Evolutionary conservation across 2,329 filamentous ascomycete genomes (phyloP), one percentile per base, ranked within the genome.

Genomic region (Colletotrichum sp.): DNA sequence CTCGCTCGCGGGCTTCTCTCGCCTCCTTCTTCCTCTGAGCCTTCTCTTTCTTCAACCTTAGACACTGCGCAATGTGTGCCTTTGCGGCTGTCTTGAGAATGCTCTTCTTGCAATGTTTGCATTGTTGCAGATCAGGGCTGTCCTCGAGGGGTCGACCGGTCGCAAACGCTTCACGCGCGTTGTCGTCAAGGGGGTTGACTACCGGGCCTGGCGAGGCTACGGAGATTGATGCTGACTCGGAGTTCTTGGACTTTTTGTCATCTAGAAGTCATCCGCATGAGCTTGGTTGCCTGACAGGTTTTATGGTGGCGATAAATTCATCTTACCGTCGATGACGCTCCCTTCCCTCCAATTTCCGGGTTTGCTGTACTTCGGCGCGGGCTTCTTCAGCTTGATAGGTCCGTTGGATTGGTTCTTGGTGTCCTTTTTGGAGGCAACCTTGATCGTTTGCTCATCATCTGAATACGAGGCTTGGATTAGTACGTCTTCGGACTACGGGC

Each of bases 61-160:
- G 86, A 80, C 96, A 99, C 61, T 93, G 92, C 48, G 93, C 93
- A 75, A 98, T 95, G 81, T 99, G 96, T 21, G 91, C 91, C 74
- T 93, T 93, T 3, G 95, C 94, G 1, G 92, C 92, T 36, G 92
- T 92, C 80, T 93, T 94, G 16, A 97, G 88, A 14, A 98, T 91
- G 67, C 94, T 94, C 80, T 97, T 96, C 85, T 97, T 98, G 87
- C 96, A 99, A 83, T 97, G 95, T 83, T 97, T 98, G 89, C 96
- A 99, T 78, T 94, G 90, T 66, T 97, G 92, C 12, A 95, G 90
- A 77, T 98, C 95, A 13, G 94, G 91, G 72, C 89, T 89, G 81
- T 98, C 96, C 79, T 96, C 93, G 78, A 98, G 90, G 0, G 96
- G 95, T 73, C 94, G 92, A 76, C 95, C 95, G 62, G 93, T 96